phyloP scores from a whole-genome alignment of 495 filamentous ascomycete species.

The Xylaria acuta region DNA sequence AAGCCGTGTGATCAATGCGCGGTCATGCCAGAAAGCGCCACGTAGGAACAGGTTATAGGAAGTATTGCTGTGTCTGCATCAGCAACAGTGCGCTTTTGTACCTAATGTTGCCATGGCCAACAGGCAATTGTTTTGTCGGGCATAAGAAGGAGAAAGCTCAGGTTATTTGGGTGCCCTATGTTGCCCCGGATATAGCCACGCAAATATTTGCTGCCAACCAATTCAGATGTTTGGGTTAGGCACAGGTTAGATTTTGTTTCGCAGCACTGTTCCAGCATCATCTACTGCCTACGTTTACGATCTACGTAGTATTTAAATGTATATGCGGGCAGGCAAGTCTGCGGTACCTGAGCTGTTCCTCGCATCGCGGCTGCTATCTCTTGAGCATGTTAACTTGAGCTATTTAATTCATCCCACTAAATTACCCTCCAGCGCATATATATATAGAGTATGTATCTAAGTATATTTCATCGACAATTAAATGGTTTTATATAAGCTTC shows the following conservation, averaged over 20 bases:
- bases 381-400: neutral
- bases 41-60: neutral
- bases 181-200: slow-evolving; percentile 2
- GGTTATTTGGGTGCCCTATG: neutral
- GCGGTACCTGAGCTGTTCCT: neutral
- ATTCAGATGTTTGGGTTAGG: neutral
- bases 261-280: neutral
- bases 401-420: neutral
- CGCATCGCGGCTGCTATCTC: neutral
- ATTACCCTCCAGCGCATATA: neutral
- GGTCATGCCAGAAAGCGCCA: neutral
- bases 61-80: slow-evolving; percentile 2
- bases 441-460: neutral
- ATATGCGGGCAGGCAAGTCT: neutral
- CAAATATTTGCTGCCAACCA: neutral
- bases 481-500: no score
- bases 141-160: no score
- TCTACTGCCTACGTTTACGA: neutral
- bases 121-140: neutral
- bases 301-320: neutral
- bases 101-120: neutral
- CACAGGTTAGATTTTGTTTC: neutral
- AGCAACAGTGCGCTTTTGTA: neutral
- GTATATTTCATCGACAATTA: neutral
- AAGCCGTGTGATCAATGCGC: neutral